Conservation (phyloP, 1,284 basidiomycete genomes). For the Austroboletus niveus region DNA sequence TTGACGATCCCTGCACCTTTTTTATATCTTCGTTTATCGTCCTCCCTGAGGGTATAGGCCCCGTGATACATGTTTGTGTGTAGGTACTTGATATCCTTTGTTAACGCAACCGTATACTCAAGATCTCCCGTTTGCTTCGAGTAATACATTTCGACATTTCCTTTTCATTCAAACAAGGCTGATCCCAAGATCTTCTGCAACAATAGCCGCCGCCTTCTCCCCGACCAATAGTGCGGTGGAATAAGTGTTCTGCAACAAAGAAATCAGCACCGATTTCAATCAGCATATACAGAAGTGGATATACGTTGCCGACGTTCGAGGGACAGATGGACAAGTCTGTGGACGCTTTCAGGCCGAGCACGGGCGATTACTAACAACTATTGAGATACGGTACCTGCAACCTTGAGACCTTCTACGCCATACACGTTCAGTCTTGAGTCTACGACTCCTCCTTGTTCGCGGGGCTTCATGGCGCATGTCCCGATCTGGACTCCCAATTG, state of each 20-base stretch:
- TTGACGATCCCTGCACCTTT: too few species aligned
- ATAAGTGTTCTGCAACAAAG: constrained; percentile 12
- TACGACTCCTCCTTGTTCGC: constrained; percentile 13
- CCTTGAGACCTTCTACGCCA: constrained; percentile 9
- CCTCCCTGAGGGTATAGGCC: too few species aligned
- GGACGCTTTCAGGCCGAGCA: background rate
- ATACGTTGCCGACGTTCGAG: constrained; percentile 9
- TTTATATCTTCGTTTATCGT: too few species aligned
- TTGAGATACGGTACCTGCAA: constrained; percentile 1
- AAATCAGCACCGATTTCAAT: background rate
- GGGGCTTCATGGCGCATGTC: constrained; percentile 22
- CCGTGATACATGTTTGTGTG: too few species aligned
- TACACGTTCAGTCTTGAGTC: constrained; percentile 18
- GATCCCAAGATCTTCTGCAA: constrained; percentile 16
- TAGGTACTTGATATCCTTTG: too few species aligned
- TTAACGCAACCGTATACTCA: too few species aligned
- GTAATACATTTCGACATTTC: too few species aligned
- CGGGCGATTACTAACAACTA: background rate
- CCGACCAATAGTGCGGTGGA: constrained; percentile 14
- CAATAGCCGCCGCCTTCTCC: constrained; percentile 16
- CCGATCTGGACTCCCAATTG: constrained; percentile 7
- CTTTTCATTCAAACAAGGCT: background rate
- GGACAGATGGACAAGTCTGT: constrained; percentile 12
- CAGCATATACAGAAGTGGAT: background rate
- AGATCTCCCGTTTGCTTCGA: too few species aligned